Evolutionary conservation across 202 grass and related monocot genomes (phyloP).

Genomic region (Zoysia matrella): DNA sequence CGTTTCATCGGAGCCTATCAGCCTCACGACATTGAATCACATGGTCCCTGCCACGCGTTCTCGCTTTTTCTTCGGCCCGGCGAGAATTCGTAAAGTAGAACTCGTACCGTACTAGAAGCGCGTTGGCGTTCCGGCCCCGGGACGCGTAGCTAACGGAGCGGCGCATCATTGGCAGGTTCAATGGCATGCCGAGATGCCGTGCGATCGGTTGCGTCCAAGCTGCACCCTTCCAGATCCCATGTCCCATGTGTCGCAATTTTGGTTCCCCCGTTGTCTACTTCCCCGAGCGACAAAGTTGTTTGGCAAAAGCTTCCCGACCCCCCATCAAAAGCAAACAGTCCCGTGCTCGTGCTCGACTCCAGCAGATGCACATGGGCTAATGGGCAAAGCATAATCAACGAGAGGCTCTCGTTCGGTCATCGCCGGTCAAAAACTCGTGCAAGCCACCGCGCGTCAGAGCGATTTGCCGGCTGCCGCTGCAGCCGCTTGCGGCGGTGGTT

Average conservation of each 20-base stretch:
- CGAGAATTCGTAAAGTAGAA: neutral
- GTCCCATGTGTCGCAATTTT: neutral
- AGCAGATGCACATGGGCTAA: neutral
- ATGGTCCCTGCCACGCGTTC: neutral
- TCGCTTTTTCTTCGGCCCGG: neutral
- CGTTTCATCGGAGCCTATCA: neutral
- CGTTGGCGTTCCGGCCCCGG: neutral
- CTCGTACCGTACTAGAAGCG: neutral
- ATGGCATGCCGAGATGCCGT: neutral
- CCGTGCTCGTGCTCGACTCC: neutral
- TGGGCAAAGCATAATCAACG: neutral
- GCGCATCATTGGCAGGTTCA: neutral
- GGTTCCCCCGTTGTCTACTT: too few species aligned
- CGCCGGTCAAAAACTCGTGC: conserved; percentile 26
- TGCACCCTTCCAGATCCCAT: neutral
- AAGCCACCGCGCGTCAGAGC: neutral
- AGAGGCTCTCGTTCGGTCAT: neutral
- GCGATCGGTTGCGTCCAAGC: neutral
- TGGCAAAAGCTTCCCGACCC: neutral
- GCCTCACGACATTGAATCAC: neutral
- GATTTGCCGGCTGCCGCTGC: neutral
- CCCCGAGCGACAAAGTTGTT: neutral
- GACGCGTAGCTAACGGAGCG: neutral
- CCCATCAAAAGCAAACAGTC: neutral
- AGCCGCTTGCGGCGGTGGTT: conserved; percentile 23